Evolutionary conservation across 2,329 filamentous ascomycete genomes (phyloP).

Genomic region (Davidsoniella virescens): DNA sequence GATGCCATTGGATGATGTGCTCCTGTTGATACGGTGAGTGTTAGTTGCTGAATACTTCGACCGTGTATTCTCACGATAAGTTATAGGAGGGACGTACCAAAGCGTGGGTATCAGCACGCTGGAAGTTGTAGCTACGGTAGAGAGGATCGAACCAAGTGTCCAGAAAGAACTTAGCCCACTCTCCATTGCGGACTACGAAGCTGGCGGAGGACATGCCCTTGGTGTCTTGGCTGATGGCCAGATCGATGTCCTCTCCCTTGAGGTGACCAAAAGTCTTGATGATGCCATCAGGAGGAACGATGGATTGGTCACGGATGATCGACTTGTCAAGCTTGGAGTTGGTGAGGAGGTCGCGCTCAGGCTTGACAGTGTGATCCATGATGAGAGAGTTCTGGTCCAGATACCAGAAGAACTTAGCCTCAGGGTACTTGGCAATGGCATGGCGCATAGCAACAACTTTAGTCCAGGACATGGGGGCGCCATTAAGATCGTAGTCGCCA

Average conservation of each 20-base stretch:
- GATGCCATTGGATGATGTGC: conserved; percentile 90
- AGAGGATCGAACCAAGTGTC: conserved; percentile 95
- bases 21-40: conserved; percentile 34
- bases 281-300: conserved; percentile 90
- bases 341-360: conserved; percentile 57
- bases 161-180: conserved; percentile 84
- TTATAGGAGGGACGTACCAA: conserved; percentile 40
- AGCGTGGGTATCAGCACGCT: conserved; percentile 83
- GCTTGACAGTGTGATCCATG: conserved; percentile 58
- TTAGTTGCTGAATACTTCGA: conserved; percentile 3
- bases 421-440: conserved; percentile 64
- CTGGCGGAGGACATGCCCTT: conserved; percentile 63
- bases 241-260: conserved; percentile 59
- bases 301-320: conserved; percentile 72
- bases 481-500: conserved; percentile 57
- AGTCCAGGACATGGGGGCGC: conserved; percentile 49
- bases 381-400: conserved; percentile 75
- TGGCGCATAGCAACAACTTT: conserved; percentile 77
- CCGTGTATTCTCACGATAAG: too few species aligned
- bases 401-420: conserved; percentile 71
- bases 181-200: conserved; percentile 65
- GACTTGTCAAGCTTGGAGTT: conserved; percentile 50
- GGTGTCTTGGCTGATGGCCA: conserved; percentile 72
- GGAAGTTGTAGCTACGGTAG: conserved; percentile 88
- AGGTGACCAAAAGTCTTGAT: conserved; percentile 85